Percentiles rank a stretch among this genome's conserved stretches.
phyloP scores from a whole-genome alignment of 108 stramenopile species.

The Thalassiosira profunda region DNA sequence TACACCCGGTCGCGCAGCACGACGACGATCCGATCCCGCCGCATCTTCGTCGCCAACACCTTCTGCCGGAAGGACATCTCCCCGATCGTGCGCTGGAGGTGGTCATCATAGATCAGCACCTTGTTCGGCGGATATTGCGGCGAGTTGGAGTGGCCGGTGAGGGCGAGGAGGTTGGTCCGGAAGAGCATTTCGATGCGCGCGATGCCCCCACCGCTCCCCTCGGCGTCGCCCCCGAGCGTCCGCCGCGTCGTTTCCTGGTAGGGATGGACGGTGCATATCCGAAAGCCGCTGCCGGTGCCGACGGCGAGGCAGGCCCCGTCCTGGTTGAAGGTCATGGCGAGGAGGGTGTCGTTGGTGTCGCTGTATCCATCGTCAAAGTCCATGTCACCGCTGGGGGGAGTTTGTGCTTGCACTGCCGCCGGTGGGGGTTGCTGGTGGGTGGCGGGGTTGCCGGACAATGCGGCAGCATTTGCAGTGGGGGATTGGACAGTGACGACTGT shows the following conservation, averaged over 20 bases:
- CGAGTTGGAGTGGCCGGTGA: conserved; percentile 90
- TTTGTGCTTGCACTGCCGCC: background rate
- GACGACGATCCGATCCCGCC: conserved; percentile 97
- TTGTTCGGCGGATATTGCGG: conserved; percentile 96
- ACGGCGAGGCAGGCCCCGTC: conserved; percentile 91
- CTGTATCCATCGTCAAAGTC: conserved; percentile 5
- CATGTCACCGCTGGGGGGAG: background rate
- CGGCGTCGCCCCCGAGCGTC: conserved; percentile 41
- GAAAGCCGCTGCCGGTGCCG: conserved; percentile 94
- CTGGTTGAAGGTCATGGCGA: conserved; percentile 86
- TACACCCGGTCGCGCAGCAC: conserved; percentile 93
- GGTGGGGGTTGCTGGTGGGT: background rate
- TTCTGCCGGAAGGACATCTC: conserved; percentile 93
- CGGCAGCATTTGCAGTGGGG: background rate
- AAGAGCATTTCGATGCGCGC: conserved; percentile 99
- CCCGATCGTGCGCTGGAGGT: conserved; percentile 93
- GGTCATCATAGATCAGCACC: conserved; percentile 99
- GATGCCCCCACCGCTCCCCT: conserved; percentile 76
- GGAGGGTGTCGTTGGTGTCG: conserved; percentile 53
- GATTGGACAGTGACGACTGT: background rate
- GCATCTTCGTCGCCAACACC: conserved; percentile 91
- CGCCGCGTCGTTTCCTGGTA: conserved; percentile 91
- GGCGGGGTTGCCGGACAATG: background rate
- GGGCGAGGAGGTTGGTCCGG: conserved; percentile 97
- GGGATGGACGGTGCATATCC: conserved; percentile 96